Base-by-base conservation (phyloP, 2,329 filamentous ascomycete species). In the Ascochyta pisi region DNA sequence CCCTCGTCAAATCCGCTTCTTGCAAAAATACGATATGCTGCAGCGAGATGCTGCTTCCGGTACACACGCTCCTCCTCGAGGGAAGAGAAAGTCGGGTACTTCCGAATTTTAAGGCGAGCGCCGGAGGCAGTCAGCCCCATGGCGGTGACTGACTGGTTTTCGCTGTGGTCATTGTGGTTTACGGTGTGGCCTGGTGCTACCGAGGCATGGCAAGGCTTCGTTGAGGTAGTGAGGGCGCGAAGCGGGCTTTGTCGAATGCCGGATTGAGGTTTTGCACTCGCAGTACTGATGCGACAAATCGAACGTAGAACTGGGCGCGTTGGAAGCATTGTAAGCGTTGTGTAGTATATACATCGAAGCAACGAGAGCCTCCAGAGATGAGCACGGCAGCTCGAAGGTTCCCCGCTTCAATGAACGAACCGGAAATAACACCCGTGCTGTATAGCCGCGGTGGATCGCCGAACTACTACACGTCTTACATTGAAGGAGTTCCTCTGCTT, bases 71-170 rank as follows among this genome's bases (percentile, higher is more conserved):
- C 77, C 26, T 78, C 73, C 54, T 79, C 75, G 6, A 75, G 68
- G 1, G 60, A 71, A 3, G 65, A 65, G 48, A 78, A 79, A 9
- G 62, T 68, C 12, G 75, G 75, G 62, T 83, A 82, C 31, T 76
- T 73, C 24, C 80, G 71, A 23, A 83, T 78, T 58, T 77, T 79
- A 31, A 83, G 71, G 9, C 74, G 73, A 58, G 76, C 77, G 19
- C 81, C 81, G 1, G 72, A 76, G 9, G 72, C 76, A 0, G 79
- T 82, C 58, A 75, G 77, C 4, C 81, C 81, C 43, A 82, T 72
- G 4, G 81, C 78, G 27, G 77, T 77, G 4, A 81, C 75, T 1
- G 67, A 71, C 35, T 73, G 75, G 64, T 82, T 82, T 27, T 70
- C 70, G 13, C 63, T 67, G 13, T 71, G 71, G 44, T 81, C 77